phyloP scores from a whole-genome alignment of 192 early-diverging fungal species.

The Coemansia sp. region DNA sequence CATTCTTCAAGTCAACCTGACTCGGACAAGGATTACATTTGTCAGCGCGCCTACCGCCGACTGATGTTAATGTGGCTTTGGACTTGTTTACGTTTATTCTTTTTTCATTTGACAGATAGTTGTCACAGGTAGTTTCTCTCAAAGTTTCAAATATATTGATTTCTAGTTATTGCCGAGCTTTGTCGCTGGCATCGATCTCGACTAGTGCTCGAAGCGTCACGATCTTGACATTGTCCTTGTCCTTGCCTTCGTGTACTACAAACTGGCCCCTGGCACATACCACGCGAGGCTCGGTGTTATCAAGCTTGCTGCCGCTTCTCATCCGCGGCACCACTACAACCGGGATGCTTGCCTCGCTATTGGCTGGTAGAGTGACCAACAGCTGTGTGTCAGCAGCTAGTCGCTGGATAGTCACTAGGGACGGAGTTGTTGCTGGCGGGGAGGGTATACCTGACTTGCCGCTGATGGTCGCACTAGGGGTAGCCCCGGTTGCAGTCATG shows the following conservation, averaged over 20 bases:
- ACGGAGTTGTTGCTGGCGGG: not conserved
- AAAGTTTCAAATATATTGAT: not conserved
- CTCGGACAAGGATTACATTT: slow-evolving; percentile 59
- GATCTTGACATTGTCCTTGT: slow-evolving; percentile 53
- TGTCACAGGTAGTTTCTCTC: not conserved
- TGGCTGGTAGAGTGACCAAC: slow-evolving; percentile 24
- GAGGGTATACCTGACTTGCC: not conserved
- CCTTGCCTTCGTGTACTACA: slow-evolving; percentile 47
- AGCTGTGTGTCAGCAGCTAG: slow-evolving; percentile 31
- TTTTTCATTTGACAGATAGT: not conserved
- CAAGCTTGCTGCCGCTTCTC: not conserved
- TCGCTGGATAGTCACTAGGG: slow-evolving; percentile 15
- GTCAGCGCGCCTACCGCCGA: slow-evolving; percentile 19
- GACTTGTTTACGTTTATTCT: not conserved
- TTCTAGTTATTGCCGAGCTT: not conserved
- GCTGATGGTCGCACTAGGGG: not conserved
- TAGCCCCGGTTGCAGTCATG: not conserved
- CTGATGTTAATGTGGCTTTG: not conserved
- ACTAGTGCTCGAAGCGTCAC: slow-evolving; percentile 30
- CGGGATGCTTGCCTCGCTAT: slow-evolving; percentile 35
- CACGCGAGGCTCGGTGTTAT: not conserved
- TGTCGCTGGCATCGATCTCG: not conserved
- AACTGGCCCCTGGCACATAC: slow-evolving; percentile 13
- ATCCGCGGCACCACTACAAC: slow-evolving; percentile 24
- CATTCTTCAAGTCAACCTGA: slow-evolving; percentile 65